Percentiles rank a stretch among this genome's conserved stretches.
These are phyloP conservation scores for Phytomonas serpens DNA, from an alignment of 208 protist genomes.

Conservation along the genomic window DNA sequence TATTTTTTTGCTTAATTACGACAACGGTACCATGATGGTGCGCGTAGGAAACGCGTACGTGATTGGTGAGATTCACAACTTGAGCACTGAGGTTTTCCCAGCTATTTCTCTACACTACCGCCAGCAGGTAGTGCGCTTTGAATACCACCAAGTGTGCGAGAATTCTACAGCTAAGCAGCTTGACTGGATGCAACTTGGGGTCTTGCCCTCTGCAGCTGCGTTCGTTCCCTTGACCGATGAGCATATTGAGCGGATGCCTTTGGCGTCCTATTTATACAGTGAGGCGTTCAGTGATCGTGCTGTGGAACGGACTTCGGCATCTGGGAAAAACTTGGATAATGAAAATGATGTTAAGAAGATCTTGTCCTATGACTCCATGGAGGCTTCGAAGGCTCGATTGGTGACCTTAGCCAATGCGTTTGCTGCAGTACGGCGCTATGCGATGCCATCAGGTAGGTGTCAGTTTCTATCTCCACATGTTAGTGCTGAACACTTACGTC, in stretches of 20 bases:
- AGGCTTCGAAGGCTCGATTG: constrained; percentile 46
- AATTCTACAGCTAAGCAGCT: constrained; percentile 37
- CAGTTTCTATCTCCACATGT: constrained; percentile 44
- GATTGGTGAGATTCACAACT: constrained; percentile 81
- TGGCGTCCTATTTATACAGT: constrained; percentile 78
- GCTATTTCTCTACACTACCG: constrained; percentile 89
- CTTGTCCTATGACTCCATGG: constrained; percentile 39
- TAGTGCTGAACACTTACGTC: constrained; percentile 68
- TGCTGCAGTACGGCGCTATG: constrained; percentile 59
- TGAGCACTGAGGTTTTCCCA: constrained; percentile 84
- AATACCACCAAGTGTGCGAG: constrained; percentile 74
- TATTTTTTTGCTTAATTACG: constrained; percentile 84
- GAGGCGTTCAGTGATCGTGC: constrained; percentile 30
- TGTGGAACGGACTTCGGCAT: background rate
- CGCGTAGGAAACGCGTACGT: constrained; percentile 75
- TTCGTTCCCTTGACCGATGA: constrained; percentile 38
- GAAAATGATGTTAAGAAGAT: constrained; percentile 13
- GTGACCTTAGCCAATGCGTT: constrained; percentile 57
- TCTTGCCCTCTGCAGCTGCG: constrained; percentile 47
- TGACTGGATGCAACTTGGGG: constrained; percentile 62
- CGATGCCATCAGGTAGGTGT: constrained; percentile 20
- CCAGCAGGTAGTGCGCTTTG: constrained; percentile 89
- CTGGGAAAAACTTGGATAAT: constrained; percentile 9
- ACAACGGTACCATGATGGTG: constrained; percentile 78
- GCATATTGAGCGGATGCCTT: constrained; percentile 40